phyloP scores from a whole-genome alignment of 805 yeast species.

The Wickerhamiella azyma region DNA sequence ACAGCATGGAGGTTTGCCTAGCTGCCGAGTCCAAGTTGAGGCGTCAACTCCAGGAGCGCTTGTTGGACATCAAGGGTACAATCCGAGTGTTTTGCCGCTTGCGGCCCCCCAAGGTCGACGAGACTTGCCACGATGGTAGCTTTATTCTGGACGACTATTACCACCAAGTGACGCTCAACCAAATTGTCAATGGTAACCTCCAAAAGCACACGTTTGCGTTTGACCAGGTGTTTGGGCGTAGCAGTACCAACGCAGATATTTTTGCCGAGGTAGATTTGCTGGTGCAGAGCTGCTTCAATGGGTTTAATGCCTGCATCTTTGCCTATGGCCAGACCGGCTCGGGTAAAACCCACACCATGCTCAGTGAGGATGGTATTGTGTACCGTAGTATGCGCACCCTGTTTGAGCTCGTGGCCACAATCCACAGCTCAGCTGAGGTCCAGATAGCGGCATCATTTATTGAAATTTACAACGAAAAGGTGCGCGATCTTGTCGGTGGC shows the following conservation, averaged over 20 bases:
- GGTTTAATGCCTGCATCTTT: slow-evolving; percentile 81
- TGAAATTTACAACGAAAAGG: slow-evolving; percentile 78
- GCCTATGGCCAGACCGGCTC: slow-evolving; percentile 97
- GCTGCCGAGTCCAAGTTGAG: slow-evolving; percentile 24
- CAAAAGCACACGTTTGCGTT: slow-evolving; percentile 40
- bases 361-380: slow-evolving; percentile 62
- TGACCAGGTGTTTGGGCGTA: slow-evolving; percentile 59
- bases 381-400: slow-evolving; percentile 62
- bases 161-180: slow-evolving; percentile 14
- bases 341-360: slow-evolving; percentile 90
- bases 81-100: slow-evolving; percentile 83
- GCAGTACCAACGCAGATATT: slow-evolving; percentile 42
- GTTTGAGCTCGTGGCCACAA: slow-evolving; percentile 37
- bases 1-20: neutral
- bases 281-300: slow-evolving; percentile 76
- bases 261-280: slow-evolving; percentile 79
- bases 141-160: slow-evolving; percentile 5
- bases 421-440: slow-evolving; percentile 35
- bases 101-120: slow-evolving; percentile 37
- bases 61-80: slow-evolving; percentile 84
- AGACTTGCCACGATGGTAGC: slow-evolving; percentile 13
- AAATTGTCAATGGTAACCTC: slow-evolving; percentile 8
- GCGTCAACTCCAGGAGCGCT: slow-evolving; percentile 50
- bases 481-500: slow-evolving; percentile 46
- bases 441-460: slow-evolving; percentile 51